A percentile compares a stretch with the other conserved stretches of the same genome.
Evolutionary conservation across 2,329 filamentous ascomycete species (phyloP).

Genomic region (Fusarium chuoi): DNA sequence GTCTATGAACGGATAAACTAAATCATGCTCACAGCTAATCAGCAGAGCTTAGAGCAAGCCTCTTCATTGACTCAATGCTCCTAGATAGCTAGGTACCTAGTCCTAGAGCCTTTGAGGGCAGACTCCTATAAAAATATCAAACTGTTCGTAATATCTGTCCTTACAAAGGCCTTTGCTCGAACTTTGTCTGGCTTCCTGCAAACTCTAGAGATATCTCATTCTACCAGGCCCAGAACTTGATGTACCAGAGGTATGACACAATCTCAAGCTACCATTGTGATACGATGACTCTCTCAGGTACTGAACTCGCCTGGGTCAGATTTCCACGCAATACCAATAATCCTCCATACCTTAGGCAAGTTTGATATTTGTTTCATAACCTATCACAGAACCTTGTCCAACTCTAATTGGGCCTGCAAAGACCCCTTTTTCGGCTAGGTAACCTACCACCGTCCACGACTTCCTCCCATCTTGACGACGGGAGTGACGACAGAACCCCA

Average conservation of each 20-base stretch:
- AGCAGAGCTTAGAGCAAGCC: neutral
- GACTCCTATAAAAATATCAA: neutral
- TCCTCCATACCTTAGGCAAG: constrained; percentile 11
- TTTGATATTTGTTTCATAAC: constrained; percentile 17
- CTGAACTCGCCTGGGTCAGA: neutral
- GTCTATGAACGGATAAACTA: neutral
- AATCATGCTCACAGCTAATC: neutral
- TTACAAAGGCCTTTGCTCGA: neutral
- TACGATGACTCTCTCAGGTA: neutral
- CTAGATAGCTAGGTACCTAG: neutral
- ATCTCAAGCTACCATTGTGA: neutral
- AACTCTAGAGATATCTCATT: neutral
- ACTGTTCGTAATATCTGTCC: neutral
- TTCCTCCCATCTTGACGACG: neutral
- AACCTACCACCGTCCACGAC: neutral
- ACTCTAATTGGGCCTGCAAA: constrained; percentile 11
- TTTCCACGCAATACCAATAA: neutral
- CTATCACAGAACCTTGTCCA: constrained; percentile 22
- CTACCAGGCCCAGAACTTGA: neutral
- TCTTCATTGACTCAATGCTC: neutral
- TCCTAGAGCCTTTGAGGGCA: neutral
- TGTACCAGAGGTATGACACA: neutral
- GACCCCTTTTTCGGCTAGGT: constrained; percentile 8
- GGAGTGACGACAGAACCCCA: constrained; percentile 33
- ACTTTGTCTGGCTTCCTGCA: no score